Evolutionary conservation across 176 grass and related monocot genomes (phyloP).

Genomic region (Zizania latifolia): DNA sequence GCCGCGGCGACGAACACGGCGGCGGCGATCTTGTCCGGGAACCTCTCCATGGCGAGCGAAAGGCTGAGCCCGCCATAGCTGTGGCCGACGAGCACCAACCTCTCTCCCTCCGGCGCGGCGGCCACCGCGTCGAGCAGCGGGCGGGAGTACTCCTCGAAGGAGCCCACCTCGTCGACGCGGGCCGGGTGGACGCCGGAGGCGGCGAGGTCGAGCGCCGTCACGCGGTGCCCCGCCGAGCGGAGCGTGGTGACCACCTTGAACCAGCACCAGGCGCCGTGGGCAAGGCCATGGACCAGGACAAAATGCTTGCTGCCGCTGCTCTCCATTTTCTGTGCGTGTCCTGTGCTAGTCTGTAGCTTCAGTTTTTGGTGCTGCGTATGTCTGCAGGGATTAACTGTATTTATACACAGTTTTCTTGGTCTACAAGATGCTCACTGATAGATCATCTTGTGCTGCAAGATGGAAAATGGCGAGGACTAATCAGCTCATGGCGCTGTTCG

Average conservation of each 20-base stretch:
- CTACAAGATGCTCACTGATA: constrained; percentile 5
- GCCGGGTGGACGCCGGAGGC: constrained; percentile 30
- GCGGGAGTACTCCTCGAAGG: constrained; percentile 47
- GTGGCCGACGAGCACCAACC: constrained; percentile 41
- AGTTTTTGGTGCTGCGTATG: neutral
- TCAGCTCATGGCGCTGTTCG: no score
- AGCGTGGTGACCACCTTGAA: constrained; percentile 34
- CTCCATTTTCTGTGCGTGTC: neutral
- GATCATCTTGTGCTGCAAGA: neutral
- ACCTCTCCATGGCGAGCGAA: constrained; percentile 51
- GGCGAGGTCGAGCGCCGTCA: constrained; percentile 51
- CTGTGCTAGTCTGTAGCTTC: neutral
- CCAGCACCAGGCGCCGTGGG: constrained; percentile 61
- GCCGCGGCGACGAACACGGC: constrained; percentile 44
- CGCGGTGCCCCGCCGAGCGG: constrained; percentile 20
- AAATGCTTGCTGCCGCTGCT: constrained; percentile 18
- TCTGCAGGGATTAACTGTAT: neutral
- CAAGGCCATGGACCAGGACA: constrained; percentile 41
- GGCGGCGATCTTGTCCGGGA: constrained; percentile 26
- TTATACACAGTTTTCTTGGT: constrained; percentile 18
- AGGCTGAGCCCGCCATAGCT: constrained; percentile 49
- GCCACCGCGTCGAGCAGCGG: constrained; percentile 43
- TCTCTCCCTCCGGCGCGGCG: constrained; percentile 1
- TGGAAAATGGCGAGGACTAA: neutral
- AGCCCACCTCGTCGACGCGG: constrained; percentile 38